These are phyloP conservation scores for Fusarium fujikuroi DNA, from an alignment of 2,329 filamentous ascomycete species.

Conservation along the genomic window DNA sequence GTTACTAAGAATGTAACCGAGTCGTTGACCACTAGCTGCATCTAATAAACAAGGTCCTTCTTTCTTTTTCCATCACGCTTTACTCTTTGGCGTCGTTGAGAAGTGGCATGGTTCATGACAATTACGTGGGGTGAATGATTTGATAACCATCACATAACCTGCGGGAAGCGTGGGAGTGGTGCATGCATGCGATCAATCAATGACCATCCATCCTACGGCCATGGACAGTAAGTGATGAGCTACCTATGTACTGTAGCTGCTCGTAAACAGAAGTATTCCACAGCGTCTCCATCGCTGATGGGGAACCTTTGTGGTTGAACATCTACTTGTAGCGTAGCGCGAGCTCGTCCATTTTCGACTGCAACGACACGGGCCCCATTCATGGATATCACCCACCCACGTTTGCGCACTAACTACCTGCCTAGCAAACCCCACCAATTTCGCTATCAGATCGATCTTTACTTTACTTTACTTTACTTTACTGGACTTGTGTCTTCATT, in stretches of 20 bases:
- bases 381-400: not conserved
- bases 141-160: slow-evolving; percentile 3
- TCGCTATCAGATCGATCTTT: slow-evolving; percentile 17
- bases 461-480: not conserved
- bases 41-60: not conserved
- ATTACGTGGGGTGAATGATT: slow-evolving; percentile 14
- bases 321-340: slow-evolving; percentile 20
- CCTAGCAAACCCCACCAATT: slow-evolving; percentile 20
- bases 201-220: not conserved
- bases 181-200: not conserved
- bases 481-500: not conserved
- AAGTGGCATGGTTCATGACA: slow-evolving; percentile 15
- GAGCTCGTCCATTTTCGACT: slow-evolving; percentile 21
- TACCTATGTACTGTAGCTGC: not conserved
- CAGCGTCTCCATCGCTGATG: not conserved
- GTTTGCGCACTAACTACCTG: not conserved
- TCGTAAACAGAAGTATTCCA: slow-evolving; percentile 8
- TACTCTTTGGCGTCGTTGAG: slow-evolving; percentile 3
- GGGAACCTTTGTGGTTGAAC: slow-evolving; percentile 19
- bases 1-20: not conserved
- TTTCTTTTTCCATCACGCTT: not conserved
- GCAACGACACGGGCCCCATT: slow-evolving; percentile 5
- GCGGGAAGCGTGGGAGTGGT: slow-evolving; percentile 3
- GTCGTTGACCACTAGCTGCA: not conserved
- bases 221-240: not conserved